Evolutionary conservation across 257 asterid genomes (phyloP).

Genomic region (Solanum tarijense): DNA sequence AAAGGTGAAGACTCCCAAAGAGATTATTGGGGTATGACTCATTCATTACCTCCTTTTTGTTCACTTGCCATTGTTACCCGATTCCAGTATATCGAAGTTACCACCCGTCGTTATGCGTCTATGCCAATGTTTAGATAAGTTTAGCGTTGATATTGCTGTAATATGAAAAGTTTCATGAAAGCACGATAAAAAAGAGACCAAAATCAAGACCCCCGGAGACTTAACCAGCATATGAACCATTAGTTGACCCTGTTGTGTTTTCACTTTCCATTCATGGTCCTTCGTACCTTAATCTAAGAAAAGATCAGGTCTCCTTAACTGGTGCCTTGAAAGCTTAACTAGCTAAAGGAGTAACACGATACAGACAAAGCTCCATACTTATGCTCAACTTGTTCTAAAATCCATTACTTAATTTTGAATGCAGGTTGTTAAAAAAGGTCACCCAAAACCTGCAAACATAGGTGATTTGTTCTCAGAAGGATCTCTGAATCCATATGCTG

Average conservation of each 20-base stretch:
- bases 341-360: neutral
- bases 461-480: slow-evolving; percentile 96
- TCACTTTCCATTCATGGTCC: neutral
- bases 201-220: slow-evolving; percentile 45
- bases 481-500: slow-evolving; percentile 88
- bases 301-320: neutral
- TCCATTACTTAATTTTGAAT: neutral
- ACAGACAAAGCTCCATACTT: neutral
- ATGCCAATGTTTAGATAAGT: neutral
- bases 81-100: neutral
- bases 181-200: slow-evolving; percentile 50
- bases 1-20: slow-evolving; percentile 52
- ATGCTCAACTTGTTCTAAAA: neutral
- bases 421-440: slow-evolving; percentile 43
- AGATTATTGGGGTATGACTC: slow-evolving; percentile 40
- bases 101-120: neutral
- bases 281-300: neutral
- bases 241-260: neutral
- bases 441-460: slow-evolving; percentile 56
- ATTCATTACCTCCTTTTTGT: neutral
- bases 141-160: slow-evolving; percentile 5
- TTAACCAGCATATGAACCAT: slow-evolving; percentile 39
- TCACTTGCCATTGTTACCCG: neutral
- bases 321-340: neutral
- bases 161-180: slow-evolving; percentile 53